These are phyloP conservation scores for Furcasterigmium sp. DNA, from an alignment of 2,329 filamentous ascomycete genomes.

Conservation along the genomic window DNA sequence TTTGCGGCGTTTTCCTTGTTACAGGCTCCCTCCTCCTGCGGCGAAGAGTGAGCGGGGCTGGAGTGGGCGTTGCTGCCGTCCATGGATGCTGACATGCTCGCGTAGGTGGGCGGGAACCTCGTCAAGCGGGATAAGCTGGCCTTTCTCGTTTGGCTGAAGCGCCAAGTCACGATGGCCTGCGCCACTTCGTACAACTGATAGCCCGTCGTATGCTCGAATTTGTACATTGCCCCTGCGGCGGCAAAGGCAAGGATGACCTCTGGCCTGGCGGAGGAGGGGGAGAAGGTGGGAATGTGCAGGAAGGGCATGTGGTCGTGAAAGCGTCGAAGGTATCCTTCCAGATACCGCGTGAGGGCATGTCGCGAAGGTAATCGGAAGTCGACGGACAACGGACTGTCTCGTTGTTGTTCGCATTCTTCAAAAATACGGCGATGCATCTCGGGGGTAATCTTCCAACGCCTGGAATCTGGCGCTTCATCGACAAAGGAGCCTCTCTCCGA, in stretches of 20 bases:
- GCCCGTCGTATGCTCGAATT: conserved; percentile 43
- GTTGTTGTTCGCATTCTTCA: conserved; percentile 7
- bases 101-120: conserved; percentile 21
- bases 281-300: conserved; percentile 42
- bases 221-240: conserved; percentile 38
- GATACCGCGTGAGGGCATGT: conserved; percentile 39
- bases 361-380: conserved; percentile 41
- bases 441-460: conserved; percentile 9
- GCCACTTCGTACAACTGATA: conserved; percentile 53
- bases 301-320: conserved; percentile 46
- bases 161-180: conserved; percentile 46
- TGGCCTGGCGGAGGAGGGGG: conserved; percentile 33
- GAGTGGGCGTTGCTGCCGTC: neutral
- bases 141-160: conserved; percentile 11
- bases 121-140: too few species aligned
- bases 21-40: neutral
- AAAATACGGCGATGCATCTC: conserved; percentile 8
- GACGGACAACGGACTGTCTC: conserved; percentile 30
- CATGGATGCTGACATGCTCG: conserved; percentile 16
- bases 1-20: conserved; percentile 30
- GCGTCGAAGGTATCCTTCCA: conserved; percentile 45
- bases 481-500: neutral
- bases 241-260: conserved; percentile 46
- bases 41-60: too few species aligned
- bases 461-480: conserved; percentile 6